Base-by-base conservation (phyloP, 2,329 filamentous ascomycete genomes). In the Corinectria fuckeliana region DNA sequence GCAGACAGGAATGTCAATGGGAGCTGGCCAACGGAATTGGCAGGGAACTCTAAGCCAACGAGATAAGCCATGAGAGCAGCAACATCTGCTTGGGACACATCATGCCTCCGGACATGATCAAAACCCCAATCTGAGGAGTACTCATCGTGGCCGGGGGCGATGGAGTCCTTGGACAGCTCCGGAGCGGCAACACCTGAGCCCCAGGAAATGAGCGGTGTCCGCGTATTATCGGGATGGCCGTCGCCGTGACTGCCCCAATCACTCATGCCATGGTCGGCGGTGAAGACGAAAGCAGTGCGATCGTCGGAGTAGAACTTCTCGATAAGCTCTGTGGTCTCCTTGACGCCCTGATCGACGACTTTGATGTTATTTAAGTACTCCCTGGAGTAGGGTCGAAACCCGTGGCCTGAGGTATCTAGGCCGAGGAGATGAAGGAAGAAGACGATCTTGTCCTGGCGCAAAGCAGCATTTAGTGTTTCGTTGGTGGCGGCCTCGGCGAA, bases 191-290 rank as follows among this genome's bases (percentile, higher is more conserved):
- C 86, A 8, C 95, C 95, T 53, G 95, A 92, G 10, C 95, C 95
- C 95, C 95, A 99, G 3, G 85, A 88, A 66, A 99, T 91, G 28
- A 99, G 80, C 1, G 95, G 95, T 1, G 95, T 99, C 50, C 95
- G 87, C 3, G 95, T 99, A 71, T 98, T 99, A 75, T 99, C 91
- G 0, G 95, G 95, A 76, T 99, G 93, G 7, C 95, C 95, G 75
- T 99, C 95, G 34, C 96, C 96, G 74, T 99, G 96, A 69, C 93
- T 98, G n/a, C 96, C 95, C 89, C 91, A 97, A 76, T 99, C 95
- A 72, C 92, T 98, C 95, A 99, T 99, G 16, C 95, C 95, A 75
- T 99, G 95, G 72, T 99, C 95, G 7, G 95, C 95, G 1, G 96
- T 99, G 73, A 99, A 99, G 14, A 99, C 87, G 74, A 94, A 99